Evolutionary conservation across 108 stramenopile genomes (phyloP).

Genomic region (Nitzschia putrida): DNA sequence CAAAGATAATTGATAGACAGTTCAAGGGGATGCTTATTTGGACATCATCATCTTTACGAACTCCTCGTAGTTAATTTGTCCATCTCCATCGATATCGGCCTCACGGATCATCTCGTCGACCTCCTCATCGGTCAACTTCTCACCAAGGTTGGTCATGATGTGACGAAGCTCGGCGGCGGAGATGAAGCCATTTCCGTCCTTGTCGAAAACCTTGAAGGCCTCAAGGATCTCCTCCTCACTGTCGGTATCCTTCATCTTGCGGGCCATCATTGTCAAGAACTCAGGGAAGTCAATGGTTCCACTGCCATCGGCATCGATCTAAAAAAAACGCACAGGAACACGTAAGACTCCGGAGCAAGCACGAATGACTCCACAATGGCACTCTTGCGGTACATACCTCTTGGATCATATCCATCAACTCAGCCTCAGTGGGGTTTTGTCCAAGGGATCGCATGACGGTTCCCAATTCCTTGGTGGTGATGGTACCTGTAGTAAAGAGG

Average conservation of each 20-base stretch:
- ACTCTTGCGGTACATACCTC: constrained; percentile 65
- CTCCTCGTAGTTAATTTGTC: constrained; percentile 99
- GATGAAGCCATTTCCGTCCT: constrained; percentile 99
- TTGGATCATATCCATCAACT: constrained; percentile 99
- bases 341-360: not conserved
- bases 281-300: constrained; percentile 99
- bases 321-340: not conserved
- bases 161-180: constrained; percentile 99
- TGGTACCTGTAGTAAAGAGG: constrained; percentile 79
- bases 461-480: constrained; percentile 99
- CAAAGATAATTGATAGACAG: constrained; percentile 11
- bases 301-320: constrained; percentile 99
- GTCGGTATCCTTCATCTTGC: constrained; percentile 99
- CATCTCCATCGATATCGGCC: constrained; percentile 99
- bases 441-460: constrained; percentile 99
- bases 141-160: constrained; percentile 99
- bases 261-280: constrained; percentile 99
- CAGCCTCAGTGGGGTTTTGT: constrained; percentile 99
- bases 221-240: constrained; percentile 99
- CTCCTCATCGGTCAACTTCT: constrained; percentile 99
- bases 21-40: constrained; percentile 74
- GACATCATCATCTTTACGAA: constrained; percentile 99
- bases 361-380: not conserved
- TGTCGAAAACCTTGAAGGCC: constrained; percentile 98
- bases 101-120: constrained; percentile 99